Evolutionary conservation across 2,329 filamentous ascomycete species (phyloP).

Genomic region (Colletotrichum spaethianum): DNA sequence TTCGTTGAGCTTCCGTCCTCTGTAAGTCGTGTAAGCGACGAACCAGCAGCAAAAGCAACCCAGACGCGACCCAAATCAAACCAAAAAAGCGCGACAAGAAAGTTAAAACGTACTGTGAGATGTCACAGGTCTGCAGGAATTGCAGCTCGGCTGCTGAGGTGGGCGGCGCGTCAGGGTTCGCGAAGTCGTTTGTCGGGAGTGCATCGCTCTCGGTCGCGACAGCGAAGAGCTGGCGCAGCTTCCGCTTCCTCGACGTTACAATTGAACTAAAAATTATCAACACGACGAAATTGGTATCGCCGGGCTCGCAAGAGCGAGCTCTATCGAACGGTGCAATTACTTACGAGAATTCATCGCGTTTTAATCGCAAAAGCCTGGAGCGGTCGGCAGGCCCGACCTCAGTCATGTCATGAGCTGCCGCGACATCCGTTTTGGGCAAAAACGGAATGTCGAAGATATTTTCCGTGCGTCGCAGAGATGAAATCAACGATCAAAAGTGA

Average conservation of each 20-base stretch:
- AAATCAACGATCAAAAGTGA: conserved; percentile 47
- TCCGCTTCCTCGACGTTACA: conserved; percentile 89
- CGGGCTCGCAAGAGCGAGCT: conserved; percentile 64
- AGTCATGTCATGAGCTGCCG: conserved; percentile 78
- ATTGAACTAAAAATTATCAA: conserved; percentile 72
- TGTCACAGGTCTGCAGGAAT: conserved; percentile 71
- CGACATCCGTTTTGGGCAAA: conserved; percentile 79
- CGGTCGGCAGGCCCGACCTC: conserved; percentile 77
- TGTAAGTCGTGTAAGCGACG: conserved; percentile 46
- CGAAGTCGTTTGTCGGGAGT: conserved; percentile 71
- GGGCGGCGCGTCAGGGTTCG: conserved; percentile 69
- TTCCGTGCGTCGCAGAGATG: conserved; percentile 50
- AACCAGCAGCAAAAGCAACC: conserved; percentile 9
- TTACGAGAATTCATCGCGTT: conserved; percentile 74
- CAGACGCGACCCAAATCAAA: conserved; percentile 43
- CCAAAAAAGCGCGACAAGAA: conserved; percentile 30
- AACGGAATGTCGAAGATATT: conserved; percentile 64
- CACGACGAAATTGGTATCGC: conserved; percentile 59
- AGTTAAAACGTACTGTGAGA: conserved; percentile 68
- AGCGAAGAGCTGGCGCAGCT: conserved; percentile 88
- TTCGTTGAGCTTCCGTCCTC: conserved; percentile 66
- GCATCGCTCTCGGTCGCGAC: conserved; percentile 79
- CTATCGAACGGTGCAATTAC: conserved; percentile 59
- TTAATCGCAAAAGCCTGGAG: conserved; percentile 76
- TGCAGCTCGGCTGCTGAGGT: conserved; percentile 66